Conservation (phyloP, 2,329 filamentous ascomycete genomes). For the Monilinia aucupariae region DNA sequence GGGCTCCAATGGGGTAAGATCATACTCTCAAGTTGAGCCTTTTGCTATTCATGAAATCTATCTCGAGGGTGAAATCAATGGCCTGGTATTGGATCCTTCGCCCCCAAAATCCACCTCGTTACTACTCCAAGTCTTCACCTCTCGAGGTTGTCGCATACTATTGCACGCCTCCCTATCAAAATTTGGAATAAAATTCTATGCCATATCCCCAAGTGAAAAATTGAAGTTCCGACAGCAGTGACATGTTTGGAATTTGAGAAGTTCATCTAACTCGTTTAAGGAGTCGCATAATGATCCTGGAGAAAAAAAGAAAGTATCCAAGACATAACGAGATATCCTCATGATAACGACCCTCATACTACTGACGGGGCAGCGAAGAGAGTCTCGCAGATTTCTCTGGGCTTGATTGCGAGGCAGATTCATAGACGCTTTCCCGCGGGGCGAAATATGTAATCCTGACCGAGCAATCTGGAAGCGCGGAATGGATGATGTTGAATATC, state of each 20-base stretch:
- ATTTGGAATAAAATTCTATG: background rate
- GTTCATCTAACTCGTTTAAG: background rate
- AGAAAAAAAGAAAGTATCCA: too few relatives aligned
- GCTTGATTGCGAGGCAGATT: too few relatives aligned
- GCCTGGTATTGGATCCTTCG: background rate
- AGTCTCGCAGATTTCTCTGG: too few relatives aligned
- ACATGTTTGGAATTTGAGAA: background rate
- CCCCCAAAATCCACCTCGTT: background rate
- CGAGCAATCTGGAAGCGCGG: too few relatives aligned
- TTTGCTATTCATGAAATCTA: background rate
- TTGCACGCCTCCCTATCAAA: background rate
- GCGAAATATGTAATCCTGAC: too few relatives aligned
- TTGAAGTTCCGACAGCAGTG: background rate
- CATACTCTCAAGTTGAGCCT: background rate
- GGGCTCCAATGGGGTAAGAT: background rate
- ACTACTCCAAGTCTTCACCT: background rate
- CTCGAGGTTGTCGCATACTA: background rate
- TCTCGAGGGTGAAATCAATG: background rate
- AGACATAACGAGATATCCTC: too few relatives aligned
- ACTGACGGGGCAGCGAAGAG: too few relatives aligned
- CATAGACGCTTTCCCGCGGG: too few relatives aligned
- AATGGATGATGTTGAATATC: too few relatives aligned
- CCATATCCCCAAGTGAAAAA: background rate
- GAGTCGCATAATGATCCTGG: conserved; percentile 14
- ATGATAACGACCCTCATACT: too few relatives aligned